Evolutionary conservation across 352 stramenopile species (phyloP), one percentile per base, ranked within the genome.

Genomic region (Sclerospora graminicola): DNA sequence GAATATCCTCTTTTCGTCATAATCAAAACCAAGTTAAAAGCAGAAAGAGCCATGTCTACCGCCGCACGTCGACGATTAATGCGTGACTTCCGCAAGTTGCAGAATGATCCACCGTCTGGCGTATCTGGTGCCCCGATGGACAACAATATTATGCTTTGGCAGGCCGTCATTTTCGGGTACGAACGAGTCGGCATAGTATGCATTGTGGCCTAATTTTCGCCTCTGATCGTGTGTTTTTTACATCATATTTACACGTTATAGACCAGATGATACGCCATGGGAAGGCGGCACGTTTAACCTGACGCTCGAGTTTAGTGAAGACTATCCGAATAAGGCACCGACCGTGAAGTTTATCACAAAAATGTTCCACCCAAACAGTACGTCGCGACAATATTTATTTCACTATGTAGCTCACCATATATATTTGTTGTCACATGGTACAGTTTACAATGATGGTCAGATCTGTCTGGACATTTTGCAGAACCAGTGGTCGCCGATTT

Each of bases 401-500:
- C n/a, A n/a, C n/a, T n/a, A n/a, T n/a, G n/a, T n/a, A n/a, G n/a
- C n/a, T n/a, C n/a, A n/a, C n/a, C n/a, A n/a, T n/a, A n/a, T n/a
- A n/a, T n/a, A n/a, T n/a, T n/a, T n/a, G 21, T 26, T 6, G 21
- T 26, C 21, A 26, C 21, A 26, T 26, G 21, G 3, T 43, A 28
- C 54, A 93, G 82, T 93, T 45, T 95, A 95, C 63, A 89, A 86
- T 29, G 81, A 93, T 53, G 84, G 82, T 14, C 74, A 88, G 57
- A 97, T 98, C 52, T 97, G 91, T 74, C 69, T 99, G 41, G 97
- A 99, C 63, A 99, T 99, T 66, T 77, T 99, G 55, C 95, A 99
- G 67, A 99, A 99, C 73, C 95, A 99, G 66, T 99, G 96, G 96
- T 98, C 88, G 66, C 97, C 96, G 11, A 99, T 99, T 66, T 99